Conservation (phyloP, 2,329 filamentous ascomycete genomes). For the Beauveria rudraprayagi region DNA sequence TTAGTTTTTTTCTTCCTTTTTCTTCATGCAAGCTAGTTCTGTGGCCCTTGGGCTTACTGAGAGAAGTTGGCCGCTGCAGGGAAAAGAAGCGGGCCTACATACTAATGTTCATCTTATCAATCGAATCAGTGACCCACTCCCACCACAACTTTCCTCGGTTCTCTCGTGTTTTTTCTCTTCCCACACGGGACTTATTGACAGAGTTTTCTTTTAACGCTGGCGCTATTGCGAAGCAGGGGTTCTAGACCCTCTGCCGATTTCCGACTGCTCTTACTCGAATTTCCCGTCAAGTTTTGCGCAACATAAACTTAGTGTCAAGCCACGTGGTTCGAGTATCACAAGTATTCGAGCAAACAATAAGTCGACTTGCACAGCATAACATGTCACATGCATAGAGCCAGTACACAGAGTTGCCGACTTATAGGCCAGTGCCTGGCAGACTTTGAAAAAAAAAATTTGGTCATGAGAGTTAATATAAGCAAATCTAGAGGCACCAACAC, state of each 20-base stretch:
- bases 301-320: neutral
- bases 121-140: slow-evolving; percentile 8
- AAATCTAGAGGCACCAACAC: neutral
- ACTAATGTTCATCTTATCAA: slow-evolving; percentile 11
- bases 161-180: neutral
- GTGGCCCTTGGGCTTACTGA: neutral
- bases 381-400: neutral
- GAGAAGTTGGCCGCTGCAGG: too few relatives aligned
- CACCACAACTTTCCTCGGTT: neutral
- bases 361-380: neutral
- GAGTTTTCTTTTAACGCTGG: neutral
- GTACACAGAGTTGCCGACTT: too few relatives aligned
- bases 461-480: neutral
- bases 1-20: neutral
- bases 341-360: neutral
- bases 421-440: neutral
- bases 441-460: neutral
- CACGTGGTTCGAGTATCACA: slow-evolving; percentile 4
- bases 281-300: neutral
- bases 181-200: neutral
- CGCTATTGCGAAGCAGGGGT: neutral
- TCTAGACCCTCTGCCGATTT: neutral
- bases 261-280: neutral
- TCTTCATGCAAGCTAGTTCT: neutral
- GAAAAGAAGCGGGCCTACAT: neutral